Percentiles rank a stretch among this genome's conserved stretches.
Conservation (phyloP, 139 green algal genomes). For the Haematococcus lacustris region DNA sequence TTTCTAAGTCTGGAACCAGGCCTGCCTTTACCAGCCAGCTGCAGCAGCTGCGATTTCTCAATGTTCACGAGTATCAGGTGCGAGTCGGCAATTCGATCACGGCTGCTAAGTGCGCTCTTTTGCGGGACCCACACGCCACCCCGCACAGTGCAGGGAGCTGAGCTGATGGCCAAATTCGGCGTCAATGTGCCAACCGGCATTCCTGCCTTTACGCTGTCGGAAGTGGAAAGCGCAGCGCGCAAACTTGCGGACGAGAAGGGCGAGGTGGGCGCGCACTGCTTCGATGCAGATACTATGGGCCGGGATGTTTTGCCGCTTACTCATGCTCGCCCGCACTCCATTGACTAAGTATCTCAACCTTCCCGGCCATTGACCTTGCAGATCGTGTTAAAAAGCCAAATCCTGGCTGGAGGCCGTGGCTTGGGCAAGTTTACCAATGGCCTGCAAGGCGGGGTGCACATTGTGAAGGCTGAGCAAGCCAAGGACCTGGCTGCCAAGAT, state of each 20-base stretch:
- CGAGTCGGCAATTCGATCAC: background rate
- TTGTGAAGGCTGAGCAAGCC: conserved; percentile 62
- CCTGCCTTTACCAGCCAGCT: too few relatives aligned
- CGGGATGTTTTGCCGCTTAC: too few relatives aligned
- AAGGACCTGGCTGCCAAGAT: conserved; percentile 68
- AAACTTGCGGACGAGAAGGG: conserved; percentile 63
- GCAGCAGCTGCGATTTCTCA: conserved; percentile 68
- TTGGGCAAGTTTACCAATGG: conserved; percentile 93
- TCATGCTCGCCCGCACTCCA: too few relatives aligned
- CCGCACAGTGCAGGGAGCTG: conserved; percentile 65
- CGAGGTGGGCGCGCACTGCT: conserved; percentile 66
- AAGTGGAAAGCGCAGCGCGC: conserved; percentile 64
- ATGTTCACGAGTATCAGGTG: conserved; percentile 96
- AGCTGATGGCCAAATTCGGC: conserved; percentile 88
- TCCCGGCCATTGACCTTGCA: too few relatives aligned
- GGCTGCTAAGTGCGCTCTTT: background rate
- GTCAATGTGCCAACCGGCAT: conserved; percentile 89
- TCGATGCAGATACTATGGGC: too few relatives aligned
- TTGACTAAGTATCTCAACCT: too few relatives aligned
- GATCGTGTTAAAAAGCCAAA: conserved; percentile 95
- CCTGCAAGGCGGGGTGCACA: conserved; percentile 96
- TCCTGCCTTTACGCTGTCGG: conserved; percentile 60
- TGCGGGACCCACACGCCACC: background rate
- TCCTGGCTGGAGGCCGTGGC: conserved; percentile 91
- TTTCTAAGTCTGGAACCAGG: too few relatives aligned